A percentile compares a stretch with the other conserved stretches of the same genome.
phyloP scores from a whole-genome alignment of 108 stramenopile genomes.

The Cyclotella sp. region DNA sequence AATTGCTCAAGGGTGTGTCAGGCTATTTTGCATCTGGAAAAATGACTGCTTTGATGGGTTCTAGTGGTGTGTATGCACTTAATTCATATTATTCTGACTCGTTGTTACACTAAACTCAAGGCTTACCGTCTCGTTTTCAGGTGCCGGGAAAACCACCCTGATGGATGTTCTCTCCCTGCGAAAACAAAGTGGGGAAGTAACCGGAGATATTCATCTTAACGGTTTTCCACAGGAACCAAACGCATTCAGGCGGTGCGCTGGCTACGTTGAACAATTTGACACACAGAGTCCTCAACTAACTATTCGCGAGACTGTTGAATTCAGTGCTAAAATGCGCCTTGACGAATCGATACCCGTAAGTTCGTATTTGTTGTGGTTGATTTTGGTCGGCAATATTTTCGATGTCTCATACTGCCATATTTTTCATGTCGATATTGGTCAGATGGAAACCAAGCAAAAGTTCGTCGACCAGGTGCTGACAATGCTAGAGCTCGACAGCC shows the following conservation, averaged over 20 bases:
- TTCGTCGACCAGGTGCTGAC: constrained; percentile 75
- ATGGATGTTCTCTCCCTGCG: constrained; percentile 87
- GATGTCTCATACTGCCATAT: background rate
- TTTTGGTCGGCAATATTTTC: background rate
- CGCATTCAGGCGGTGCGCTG: constrained; percentile 71
- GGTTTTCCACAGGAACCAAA: constrained; percentile 76
- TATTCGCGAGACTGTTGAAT: constrained; percentile 84
- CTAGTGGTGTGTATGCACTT: background rate
- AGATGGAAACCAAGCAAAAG: constrained; percentile 41
- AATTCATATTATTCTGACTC: background rate
- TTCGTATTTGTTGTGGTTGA: background rate
- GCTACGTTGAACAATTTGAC: constrained; percentile 94
- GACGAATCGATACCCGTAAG: constrained; percentile 55
- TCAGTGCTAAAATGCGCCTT: constrained; percentile 85
- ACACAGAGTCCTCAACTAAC: constrained; percentile 79
- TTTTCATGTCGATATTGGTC: background rate
- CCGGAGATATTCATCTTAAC: constrained; percentile 84
- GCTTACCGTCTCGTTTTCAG: background rate
- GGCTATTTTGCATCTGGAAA: constrained; percentile 71
- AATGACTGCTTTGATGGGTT: constrained; percentile 74
- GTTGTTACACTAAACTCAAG: background rate
- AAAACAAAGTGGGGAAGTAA: constrained; percentile 78
- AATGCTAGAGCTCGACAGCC: constrained; percentile 65
- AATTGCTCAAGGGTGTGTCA: constrained; percentile 64
- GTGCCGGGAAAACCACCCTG: constrained; percentile 60